Evolutionary conservation across 176 grass and related monocot species (phyloP).

Genomic region (Phragmites australis): DNA sequence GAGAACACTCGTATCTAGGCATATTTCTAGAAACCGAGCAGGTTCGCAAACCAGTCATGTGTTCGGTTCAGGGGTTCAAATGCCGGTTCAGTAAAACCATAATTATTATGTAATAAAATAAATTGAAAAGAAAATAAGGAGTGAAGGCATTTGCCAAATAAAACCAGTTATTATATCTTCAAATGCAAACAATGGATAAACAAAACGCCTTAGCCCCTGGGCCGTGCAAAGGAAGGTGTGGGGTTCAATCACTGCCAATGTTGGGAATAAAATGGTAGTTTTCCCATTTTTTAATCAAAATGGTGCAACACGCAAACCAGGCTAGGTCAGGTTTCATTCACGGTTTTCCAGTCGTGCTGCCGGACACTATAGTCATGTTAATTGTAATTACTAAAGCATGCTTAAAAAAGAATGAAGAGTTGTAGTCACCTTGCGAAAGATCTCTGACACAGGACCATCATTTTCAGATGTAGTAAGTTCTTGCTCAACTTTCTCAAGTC

Average conservation of each 20-base stretch:
- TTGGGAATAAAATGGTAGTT: neutral
- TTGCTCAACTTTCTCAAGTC: slow-evolving; percentile 97
- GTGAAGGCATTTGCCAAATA: neutral
- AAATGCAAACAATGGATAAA: neutral
- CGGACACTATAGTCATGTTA: neutral
- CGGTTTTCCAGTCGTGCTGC: neutral
- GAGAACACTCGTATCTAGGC: neutral
- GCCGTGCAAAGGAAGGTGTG: neutral
- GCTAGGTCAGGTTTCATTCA: neutral
- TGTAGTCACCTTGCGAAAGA: slow-evolving; percentile 66
- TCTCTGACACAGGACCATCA: slow-evolving; percentile 88
- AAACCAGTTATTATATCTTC: neutral
- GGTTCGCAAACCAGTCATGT: neutral
- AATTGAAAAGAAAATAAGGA: neutral
- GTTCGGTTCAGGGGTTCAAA: neutral
- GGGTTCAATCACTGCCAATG: neutral
- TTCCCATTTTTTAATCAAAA: neutral
- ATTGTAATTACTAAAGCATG: slow-evolving; percentile 13
- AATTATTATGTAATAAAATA: neutral
- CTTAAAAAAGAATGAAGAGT: slow-evolving; percentile 1
- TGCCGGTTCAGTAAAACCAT: neutral
- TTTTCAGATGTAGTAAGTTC: slow-evolving; percentile 94
- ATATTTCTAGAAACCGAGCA: neutral
- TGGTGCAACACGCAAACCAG: neutral
- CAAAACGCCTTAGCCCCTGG: neutral